phyloP scores from a whole-genome alignment of 1,284 basidiomycete species.

The Trametes polyzona region DNA sequence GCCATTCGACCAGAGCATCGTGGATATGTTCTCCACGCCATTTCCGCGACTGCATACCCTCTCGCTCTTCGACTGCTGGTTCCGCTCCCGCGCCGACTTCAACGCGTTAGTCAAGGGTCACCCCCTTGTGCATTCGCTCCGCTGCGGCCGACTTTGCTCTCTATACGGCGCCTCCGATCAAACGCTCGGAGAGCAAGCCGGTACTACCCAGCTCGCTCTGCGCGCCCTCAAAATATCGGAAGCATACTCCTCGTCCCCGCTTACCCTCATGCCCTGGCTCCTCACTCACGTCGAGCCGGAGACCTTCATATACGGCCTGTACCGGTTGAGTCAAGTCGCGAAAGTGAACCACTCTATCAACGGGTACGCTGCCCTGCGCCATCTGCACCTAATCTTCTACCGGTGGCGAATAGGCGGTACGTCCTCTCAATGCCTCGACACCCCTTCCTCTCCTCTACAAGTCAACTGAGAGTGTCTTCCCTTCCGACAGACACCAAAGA shows the following conservation, averaged over 20 bases:
- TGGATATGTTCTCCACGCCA: conserved; percentile 6
- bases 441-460: neutral
- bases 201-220: neutral
- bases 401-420: conserved; percentile 21
- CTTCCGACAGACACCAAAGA: conserved; percentile 9
- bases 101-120: conserved; percentile 13
- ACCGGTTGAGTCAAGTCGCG: conserved; percentile 19
- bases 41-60: conserved; percentile 17
- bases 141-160: conserved; percentile 21
- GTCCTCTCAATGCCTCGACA: neutral
- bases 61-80: conserved; percentile 24
- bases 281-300: conserved; percentile 14
- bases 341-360: conserved; percentile 18
- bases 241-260: conserved; percentile 22
- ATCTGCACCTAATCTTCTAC: conserved; percentile 22
- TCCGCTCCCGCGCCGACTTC: conserved; percentile 19
- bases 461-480: neutral
- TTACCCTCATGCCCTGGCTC: conserved; percentile 23
- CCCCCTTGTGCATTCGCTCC: conserved; percentile 16
- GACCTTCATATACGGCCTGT: conserved; percentile 19
- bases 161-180: conserved; percentile 3
- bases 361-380: conserved; percentile 11
- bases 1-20: conserved; percentile 11
- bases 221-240: conserved; percentile 22
- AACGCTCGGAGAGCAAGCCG: neutral